Evolutionary conservation across 257 asterid genomes (phyloP).

Genomic region (Przewalskia tangutica): DNA sequence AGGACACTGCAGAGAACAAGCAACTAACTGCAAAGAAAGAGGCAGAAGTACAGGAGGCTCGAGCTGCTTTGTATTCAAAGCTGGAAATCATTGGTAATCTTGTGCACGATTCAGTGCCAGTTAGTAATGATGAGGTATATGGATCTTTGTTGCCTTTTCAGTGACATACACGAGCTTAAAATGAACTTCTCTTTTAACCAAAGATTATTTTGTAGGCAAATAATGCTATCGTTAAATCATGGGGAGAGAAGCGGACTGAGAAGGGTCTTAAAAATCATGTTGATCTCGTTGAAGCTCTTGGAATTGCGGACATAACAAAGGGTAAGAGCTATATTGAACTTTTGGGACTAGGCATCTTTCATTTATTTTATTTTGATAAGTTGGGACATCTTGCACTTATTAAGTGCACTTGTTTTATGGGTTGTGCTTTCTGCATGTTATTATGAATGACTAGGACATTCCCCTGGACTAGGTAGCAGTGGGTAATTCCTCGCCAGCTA

Average conservation of each 20-base stretch:
- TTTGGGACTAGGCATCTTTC: neutral
- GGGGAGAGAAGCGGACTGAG: slow-evolving; percentile 67
- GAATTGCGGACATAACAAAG: slow-evolving; percentile 65
- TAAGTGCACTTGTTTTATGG: neutral
- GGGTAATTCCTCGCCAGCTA: neutral
- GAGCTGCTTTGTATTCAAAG: slow-evolving; percentile 42
- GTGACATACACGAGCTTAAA: neutral
- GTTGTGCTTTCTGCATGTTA: neutral
- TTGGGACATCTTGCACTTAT: neutral
- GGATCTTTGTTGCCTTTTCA: slow-evolving; percentile 10
- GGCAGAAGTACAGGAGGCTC: slow-evolving; percentile 67
- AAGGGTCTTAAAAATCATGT: slow-evolving; percentile 80
- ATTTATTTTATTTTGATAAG: neutral
- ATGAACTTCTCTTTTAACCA: neutral
- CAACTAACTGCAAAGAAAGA: slow-evolving; percentile 42
- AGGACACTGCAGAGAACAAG: slow-evolving; percentile 51
- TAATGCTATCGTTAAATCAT: slow-evolving; percentile 46
- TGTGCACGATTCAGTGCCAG: slow-evolving; percentile 87
- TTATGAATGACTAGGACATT: neutral
- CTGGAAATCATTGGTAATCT: slow-evolving; percentile 60
- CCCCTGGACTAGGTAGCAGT: neutral
- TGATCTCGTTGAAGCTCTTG: slow-evolving; percentile 95
- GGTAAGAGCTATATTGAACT: slow-evolving; percentile 27
- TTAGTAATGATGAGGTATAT: slow-evolving; percentile 61
- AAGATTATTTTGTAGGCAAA: slow-evolving; percentile 39